Base-by-base conservation (phyloP, 495 filamentous ascomycete genomes). In the Penicilliopsis zonata region DNA sequence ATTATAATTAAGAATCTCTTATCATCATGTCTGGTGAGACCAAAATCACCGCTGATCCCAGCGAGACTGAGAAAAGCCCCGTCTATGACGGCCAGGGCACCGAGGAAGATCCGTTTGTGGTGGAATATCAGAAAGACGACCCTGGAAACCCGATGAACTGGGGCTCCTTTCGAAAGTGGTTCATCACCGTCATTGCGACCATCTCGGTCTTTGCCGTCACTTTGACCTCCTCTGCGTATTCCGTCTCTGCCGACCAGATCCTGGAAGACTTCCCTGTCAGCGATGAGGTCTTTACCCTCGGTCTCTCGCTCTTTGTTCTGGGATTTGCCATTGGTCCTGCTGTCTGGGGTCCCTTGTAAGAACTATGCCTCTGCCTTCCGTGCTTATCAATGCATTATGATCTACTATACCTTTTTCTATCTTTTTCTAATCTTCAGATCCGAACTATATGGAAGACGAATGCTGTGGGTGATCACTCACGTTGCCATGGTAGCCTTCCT, bases 141-240 rank as follows among this genome's bases (percentile, higher is more conserved):
- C 62, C 66, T 3, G 63, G 71, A 33, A 78, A 85, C 48, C 75
- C 80, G 1, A 71, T 80, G 65, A 56, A 55, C 13, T 82, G 74
- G 43, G 33, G 59, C 7, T 19, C 36, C 2, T 39, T 43, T 22
- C 68, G 63, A 46, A 84, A 84, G 56, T 85, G 79, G 78, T 41
- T 45, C 21, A 71, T 79, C 39, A 76, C 76, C 1, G 33, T 70
- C 8, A 35, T 76, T 13, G 69, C 75, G 21, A 74, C 79, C n/a
- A 40, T 79, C 14, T 65, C 72, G 13, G 78, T 77, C 0, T 61
- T 85, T 6, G 69, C 72, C 7, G 77, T 85, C 8, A 64, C 82
- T 5, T 74, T 88, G 28, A 75, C 75, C 17, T 82, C 77, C 9
- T 81, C 79, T 2, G 80, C 80, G 8, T 86, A 74, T 42, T 61